These are phyloP conservation scores for Wickerhamiella azyma DNA, from an alignment of 805 yeast genomes.

Conservation along the genomic window DNA sequence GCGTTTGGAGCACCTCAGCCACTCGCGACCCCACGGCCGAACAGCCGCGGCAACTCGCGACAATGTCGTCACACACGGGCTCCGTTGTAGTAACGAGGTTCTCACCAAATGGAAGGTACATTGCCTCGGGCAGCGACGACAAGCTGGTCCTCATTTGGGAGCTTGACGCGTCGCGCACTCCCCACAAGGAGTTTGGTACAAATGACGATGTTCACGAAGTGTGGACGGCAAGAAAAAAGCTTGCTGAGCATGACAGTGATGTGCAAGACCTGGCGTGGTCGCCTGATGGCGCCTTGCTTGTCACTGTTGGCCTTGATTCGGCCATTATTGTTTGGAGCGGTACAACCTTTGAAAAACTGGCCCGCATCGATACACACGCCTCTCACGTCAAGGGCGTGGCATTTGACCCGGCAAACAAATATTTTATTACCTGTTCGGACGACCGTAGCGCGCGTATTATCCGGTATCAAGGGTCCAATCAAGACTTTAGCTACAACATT, in stretches of 20 bases:
- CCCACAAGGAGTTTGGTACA: constrained; percentile 55
- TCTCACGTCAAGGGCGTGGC: constrained; percentile 93
- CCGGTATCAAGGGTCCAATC: constrained; percentile 61
- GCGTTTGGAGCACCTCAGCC: constrained; percentile 83
- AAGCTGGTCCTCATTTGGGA: constrained; percentile 87
- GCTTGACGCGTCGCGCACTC: constrained; percentile 51
- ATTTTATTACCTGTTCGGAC: constrained; percentile 93
- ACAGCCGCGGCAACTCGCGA: constrained; percentile 45
- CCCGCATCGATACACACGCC: constrained; percentile 82
- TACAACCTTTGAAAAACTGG: constrained; percentile 74
- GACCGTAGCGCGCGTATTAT: constrained; percentile 84
- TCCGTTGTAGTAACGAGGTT: constrained; percentile 90
- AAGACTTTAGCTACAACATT: constrained; percentile 67
- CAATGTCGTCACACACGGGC: constrained; percentile 92
- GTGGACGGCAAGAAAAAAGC: constrained; percentile 85
- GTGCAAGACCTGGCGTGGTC: constrained; percentile 98
- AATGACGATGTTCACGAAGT: constrained; percentile 62
- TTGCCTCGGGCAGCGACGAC: constrained; percentile 94
- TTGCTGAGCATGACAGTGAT: constrained; percentile 95
- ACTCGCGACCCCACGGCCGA: constrained; percentile 41
- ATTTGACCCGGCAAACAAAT: constrained; percentile 96
- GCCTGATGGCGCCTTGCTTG: constrained; percentile 80
- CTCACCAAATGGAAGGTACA: constrained; percentile 79
- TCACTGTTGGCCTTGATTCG: constrained; percentile 88
- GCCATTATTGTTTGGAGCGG: constrained; percentile 92